Percentiles rank a stretch among this genome's conserved stretches.
Conservation (phyloP, 768 basidiomycete species). For the Termitomyces sp. region DNA sequence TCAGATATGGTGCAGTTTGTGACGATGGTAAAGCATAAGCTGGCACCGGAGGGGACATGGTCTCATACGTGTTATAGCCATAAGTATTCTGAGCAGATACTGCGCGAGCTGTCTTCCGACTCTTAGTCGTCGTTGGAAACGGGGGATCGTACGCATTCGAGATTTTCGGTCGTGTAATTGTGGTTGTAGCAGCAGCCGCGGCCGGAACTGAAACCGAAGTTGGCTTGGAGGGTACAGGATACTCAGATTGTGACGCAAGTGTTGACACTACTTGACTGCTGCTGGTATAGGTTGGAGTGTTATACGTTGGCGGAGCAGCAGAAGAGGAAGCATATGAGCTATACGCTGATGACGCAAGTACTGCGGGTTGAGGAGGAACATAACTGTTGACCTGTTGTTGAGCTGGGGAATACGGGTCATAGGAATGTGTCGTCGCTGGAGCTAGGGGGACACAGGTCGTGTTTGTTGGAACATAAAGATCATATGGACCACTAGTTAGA, state of each 20-base stretch:
- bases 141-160: conserved; percentile 77
- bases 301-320: conserved; percentile 11
- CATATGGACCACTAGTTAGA: conserved; percentile 16
- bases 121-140: conserved; percentile 44
- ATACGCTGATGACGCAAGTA: conserved; percentile 1
- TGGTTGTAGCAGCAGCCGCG: conserved; percentile 33
- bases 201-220: conserved; percentile 15
- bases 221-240: neutral
- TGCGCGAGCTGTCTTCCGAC: conserved; percentile 20
- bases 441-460: conserved; percentile 11
- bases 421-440: conserved; percentile 9
- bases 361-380: conserved; percentile 1
- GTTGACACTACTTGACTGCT: conserved; percentile 6
- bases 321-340: conserved; percentile 15
- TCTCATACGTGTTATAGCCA: conserved; percentile 20
- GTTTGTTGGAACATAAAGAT: conserved; percentile 30
- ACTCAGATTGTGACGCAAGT: conserved; percentile 3
- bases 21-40: conserved; percentile 4
- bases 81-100: conserved; percentile 12
- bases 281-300: conserved; percentile 11
- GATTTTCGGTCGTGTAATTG: conserved; percentile 57
- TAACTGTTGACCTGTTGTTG: conserved; percentile 6
- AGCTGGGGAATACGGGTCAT: conserved; percentile 21
- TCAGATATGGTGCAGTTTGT: conserved; percentile 8
- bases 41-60: conserved; percentile 12